Percentiles rank a stretch among this genome's conserved stretches.
Conservation (phyloP, 257 asterid species). For the Solanum virginianum region DNA sequence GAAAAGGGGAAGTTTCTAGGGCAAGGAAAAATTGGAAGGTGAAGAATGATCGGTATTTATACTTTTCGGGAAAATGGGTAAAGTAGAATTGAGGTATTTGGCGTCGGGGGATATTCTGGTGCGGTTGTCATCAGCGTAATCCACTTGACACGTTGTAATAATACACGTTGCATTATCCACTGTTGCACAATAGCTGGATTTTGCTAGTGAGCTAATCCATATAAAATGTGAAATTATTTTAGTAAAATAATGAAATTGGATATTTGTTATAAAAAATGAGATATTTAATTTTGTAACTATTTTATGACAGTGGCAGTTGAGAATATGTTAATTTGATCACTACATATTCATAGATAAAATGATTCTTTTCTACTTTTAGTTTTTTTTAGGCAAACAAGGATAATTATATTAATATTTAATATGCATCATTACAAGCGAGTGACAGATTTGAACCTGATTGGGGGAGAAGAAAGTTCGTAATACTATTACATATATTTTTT, state of each 20-base stretch:
- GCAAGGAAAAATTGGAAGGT: conserved; percentile 15
- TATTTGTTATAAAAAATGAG: not conserved
- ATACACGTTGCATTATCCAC: conserved; percentile 12
- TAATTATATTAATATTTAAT: no score
- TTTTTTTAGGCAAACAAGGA: no score
- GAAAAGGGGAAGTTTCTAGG: conserved; percentile 10
- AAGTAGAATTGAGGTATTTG: conserved; percentile 10
- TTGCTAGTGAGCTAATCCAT: no score
- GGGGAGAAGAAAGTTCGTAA: no score
- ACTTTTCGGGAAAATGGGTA: conserved; percentile 42
- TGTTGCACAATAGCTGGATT: not conserved
- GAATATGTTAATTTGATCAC: no score
- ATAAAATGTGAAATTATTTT: not conserved
- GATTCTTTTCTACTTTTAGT: no score
- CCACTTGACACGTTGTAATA: conserved; percentile 12
- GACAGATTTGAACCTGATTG: no score
- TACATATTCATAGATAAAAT: not conserved
- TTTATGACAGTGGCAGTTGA: not conserved
- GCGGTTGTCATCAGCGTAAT: not conserved
- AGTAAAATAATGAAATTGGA: not conserved
- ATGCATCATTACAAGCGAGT: no score
- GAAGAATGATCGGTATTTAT: conserved; percentile 29
- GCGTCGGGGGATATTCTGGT: conserved; percentile 16
- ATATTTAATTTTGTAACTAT: no score
- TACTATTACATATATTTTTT: no score